Base-by-base conservation (phyloP, 225 moss, liverwort and hornwort genomes). In the Antitrichia curtipendula region DNA sequence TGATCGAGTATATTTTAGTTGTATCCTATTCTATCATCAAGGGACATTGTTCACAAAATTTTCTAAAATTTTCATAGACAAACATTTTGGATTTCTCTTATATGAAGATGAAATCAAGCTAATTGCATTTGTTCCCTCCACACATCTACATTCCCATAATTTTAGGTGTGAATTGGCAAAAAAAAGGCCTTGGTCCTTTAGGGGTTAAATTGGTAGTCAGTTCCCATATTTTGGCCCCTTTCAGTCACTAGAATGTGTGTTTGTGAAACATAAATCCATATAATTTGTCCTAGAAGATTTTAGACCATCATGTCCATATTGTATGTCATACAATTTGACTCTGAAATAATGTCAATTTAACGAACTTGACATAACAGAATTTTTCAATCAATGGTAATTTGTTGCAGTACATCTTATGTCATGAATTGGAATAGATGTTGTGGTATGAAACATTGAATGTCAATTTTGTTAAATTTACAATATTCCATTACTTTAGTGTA, bases 1-100 rank as follows among this genome's bases (percentile, higher is more conserved):
- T n/a, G 23, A 24, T 2, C 0, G 1, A 34, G 34, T 50, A 1
- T 21, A 2, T 75, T 1, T 2, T 0, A 16, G 16, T 75, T n/a
- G 38, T 10, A 56, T n/a, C 54, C n/a, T 23, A 23, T 14, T 77
- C n/a, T 23, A n/a, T n/a, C 15, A 24, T 24, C 24, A 54, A 6
- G 6, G 24, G 24, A 54, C n/a, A n/a, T 24, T 5, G n/a, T 54
- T 54, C 6, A 7, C 0, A 1, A 1, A 56, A 25, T 7, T 16
- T 77, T 38, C 25, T 25, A 38, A 54, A 54, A 53, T 3, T 24
- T 76, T 6, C 3, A 9, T n/a, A 6, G 16, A n/a, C 1, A 1
- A 25, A n/a, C n/a, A n/a, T 24, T 54, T 1, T 56, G 56, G 25
- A 56, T 25, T n/a, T 25, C 77, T 77, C n/a, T 3, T n/a, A 16